A percentile compares a stretch with the other conserved stretches of the same genome.
Conservation (phyloP, 768 basidiomycete genomes). For the Hypholoma fasciculare region DNA sequence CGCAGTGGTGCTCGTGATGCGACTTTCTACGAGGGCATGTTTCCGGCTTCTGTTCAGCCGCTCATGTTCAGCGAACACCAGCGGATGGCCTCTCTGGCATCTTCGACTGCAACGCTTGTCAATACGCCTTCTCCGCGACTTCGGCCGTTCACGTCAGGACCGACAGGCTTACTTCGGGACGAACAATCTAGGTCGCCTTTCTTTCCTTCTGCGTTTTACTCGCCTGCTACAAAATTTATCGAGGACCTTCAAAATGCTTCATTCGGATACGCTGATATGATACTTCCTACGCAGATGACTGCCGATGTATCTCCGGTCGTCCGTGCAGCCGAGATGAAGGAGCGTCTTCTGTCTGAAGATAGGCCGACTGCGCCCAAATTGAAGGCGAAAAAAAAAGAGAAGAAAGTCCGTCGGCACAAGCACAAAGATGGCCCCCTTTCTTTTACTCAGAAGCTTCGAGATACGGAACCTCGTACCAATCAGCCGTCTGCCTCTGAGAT, state of each 20-base stretch:
- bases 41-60: not conserved
- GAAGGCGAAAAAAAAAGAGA: conserved; percentile 12
- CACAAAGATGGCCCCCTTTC: conserved; percentile 5
- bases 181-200: conserved; percentile 5
- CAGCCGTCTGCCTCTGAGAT: not conserved
- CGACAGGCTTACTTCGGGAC: not conserved
- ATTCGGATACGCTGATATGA: conserved; percentile 16
- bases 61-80: conserved; percentile 18
- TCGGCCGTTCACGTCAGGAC: conserved; percentile 8
- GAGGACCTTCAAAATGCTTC: conserved; percentile 19
- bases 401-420: conserved; percentile 6
- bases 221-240: conserved; percentile 14
- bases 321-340: conserved; percentile 17
- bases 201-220: conserved; percentile 7
- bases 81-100: conserved; percentile 25
- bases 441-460: conserved; percentile 20
- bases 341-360: not conserved
- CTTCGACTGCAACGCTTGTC: conserved; percentile 21
- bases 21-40: not conserved
- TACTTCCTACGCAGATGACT: conserved; percentile 12
- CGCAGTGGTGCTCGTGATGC: not conserved
- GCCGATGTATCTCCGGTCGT: conserved; percentile 31
- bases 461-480: conserved; percentile 5
- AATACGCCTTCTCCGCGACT: conserved; percentile 25
- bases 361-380: not conserved